These are phyloP conservation scores for Takashimella tepidaria DNA, from an alignment of 1,284 basidiomycete genomes.

Conservation along the genomic window DNA sequence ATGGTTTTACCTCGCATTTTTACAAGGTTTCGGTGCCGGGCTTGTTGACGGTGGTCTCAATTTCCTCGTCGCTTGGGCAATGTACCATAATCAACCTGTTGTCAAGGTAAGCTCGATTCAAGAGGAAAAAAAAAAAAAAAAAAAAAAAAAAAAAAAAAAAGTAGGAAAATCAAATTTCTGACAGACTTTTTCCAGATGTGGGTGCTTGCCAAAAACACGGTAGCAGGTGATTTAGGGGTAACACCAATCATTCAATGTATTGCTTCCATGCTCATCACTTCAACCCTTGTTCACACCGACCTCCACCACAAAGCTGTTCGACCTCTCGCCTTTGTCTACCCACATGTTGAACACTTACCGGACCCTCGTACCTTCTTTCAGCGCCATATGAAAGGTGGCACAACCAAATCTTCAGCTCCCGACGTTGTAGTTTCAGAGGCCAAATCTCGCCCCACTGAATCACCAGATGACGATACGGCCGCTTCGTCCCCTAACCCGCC, in stretches of 20 bases:
- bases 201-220: conserved; percentile 43
- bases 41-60: conserved; percentile 45
- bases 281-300: conserved; percentile 48
- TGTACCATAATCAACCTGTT: conserved; percentile 38
- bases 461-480: not conserved
- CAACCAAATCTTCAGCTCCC: conserved; percentile 5
- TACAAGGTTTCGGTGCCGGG: conserved; percentile 33
- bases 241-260: conserved; percentile 46
- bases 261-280: conserved; percentile 46
- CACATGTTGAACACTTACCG: conserved; percentile 46
- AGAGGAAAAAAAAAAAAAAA: too few relatives aligned
- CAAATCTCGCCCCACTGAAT: not conserved
- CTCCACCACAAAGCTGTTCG: conserved; percentile 39
- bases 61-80: conserved; percentile 45
- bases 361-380: conserved; percentile 32
- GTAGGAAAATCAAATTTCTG: conserved; percentile 1
- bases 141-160: too few relatives aligned
- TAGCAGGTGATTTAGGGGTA: conserved; percentile 47
- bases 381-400: not conserved
- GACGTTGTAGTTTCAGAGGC: not conserved
- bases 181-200: conserved; percentile 34
- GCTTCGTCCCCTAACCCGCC: not conserved
- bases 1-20: conserved; percentile 39
- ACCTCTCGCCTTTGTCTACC: conserved; percentile 47
- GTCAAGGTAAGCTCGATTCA: conserved; percentile 20